Conservation (phyloP, 495 filamentous ascomycete species). For the Xeromyces bisporus region DNA sequence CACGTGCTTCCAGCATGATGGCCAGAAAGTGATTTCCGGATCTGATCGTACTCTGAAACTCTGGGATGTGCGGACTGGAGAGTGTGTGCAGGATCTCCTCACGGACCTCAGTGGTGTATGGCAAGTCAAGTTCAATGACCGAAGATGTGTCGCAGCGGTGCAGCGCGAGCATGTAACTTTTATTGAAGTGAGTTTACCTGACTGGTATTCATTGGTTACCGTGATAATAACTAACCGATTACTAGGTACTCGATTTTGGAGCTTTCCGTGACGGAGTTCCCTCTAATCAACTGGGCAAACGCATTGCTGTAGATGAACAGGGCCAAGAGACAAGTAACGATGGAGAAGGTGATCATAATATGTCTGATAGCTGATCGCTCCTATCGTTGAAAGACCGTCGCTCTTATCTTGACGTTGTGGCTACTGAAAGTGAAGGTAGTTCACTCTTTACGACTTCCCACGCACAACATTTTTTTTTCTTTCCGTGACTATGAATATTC, state of each 20-base stretch:
- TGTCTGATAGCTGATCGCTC: conserved; percentile 19
- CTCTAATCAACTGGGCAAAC: conserved; percentile 55
- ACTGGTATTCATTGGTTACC: conserved; percentile 8
- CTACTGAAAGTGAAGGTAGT: too few species aligned
- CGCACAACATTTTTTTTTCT: neutral
- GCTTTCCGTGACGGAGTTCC: conserved; percentile 68
- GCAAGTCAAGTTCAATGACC: conserved; percentile 96
- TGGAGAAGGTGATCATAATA: conserved; percentile 26
- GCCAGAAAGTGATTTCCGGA: conserved; percentile 88
- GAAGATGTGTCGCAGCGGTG: conserved; percentile 89
- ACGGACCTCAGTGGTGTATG: conserved; percentile 93
- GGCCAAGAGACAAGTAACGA: conserved; percentile 27
- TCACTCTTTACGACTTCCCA: too few species aligned
- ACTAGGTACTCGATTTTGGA: conserved; percentile 77
- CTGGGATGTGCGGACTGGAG: conserved; percentile 89
- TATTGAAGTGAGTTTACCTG: conserved; percentile 65
- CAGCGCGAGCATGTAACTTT: conserved; percentile 85
- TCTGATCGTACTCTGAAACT: conserved; percentile 94
- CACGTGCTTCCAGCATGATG: conserved; percentile 97
- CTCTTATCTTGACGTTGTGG: too few species aligned
- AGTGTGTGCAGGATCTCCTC: conserved; percentile 84
- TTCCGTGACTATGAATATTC: conserved; percentile 5
- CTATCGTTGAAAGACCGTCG: too few species aligned
- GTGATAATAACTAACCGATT: conserved; percentile 3
- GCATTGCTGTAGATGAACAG: conserved; percentile 57